A percentile compares a stretch with the other conserved stretches of the same genome.
Evolutionary conservation across 2,329 filamentous ascomycete genomes (phyloP).

Genomic region (Thielaviopsis punctulata): DNA sequence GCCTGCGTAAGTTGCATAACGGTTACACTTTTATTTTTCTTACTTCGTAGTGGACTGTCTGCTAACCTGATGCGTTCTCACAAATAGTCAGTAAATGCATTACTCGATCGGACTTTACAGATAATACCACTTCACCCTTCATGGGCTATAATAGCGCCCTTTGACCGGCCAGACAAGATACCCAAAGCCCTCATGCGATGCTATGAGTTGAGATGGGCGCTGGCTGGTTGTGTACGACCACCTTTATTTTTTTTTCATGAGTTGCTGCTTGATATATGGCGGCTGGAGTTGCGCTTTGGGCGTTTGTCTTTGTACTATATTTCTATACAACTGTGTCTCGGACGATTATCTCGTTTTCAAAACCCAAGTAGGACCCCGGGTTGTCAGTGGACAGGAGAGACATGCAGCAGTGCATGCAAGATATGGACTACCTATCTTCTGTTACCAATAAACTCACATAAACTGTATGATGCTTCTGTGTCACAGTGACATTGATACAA

Average conservation of each 20-base stretch:
- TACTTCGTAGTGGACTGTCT: neutral
- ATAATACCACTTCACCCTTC: neutral
- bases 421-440: neutral
- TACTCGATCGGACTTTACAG: neutral
- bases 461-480: neutral
- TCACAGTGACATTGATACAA: neutral
- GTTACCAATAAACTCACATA: neutral
- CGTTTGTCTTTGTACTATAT: neutral
- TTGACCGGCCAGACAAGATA: neutral
- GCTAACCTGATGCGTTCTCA: neutral
- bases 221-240: neutral
- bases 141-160: neutral
- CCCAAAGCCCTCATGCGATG: neutral
- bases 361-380: neutral
- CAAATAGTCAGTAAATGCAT: neutral
- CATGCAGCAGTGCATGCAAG: neutral
- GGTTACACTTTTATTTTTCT: neutral
- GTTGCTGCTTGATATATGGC: neutral
- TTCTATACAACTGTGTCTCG: neutral
- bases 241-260: neutral
- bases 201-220: neutral
- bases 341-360: neutral
- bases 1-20: constrained; percentile 35
- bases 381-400: neutral
- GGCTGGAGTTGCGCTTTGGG: neutral